A percentile compares a stretch with the other conserved stretches of the same genome.
These are phyloP conservation scores for Capronia coronata DNA, from an alignment of 2,329 filamentous ascomycete species.

Conservation along the genomic window DNA sequence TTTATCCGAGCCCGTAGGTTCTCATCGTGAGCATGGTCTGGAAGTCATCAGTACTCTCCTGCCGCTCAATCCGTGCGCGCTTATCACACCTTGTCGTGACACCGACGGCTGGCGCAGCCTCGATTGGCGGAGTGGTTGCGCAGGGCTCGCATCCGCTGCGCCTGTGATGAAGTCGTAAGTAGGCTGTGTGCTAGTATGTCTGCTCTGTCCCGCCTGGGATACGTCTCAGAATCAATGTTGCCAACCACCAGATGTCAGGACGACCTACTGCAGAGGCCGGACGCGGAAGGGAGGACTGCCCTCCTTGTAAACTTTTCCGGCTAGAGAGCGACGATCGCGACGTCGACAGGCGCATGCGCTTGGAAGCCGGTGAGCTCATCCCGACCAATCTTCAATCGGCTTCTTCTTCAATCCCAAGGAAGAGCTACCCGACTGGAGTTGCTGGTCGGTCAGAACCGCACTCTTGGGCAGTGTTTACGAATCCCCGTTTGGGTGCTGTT, in stretches of 20 bases:
- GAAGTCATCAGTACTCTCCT: neutral
- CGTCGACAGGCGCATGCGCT: constrained; percentile 24
- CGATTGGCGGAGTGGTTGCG: constrained; percentile 32
- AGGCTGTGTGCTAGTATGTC: constrained; percentile 46
- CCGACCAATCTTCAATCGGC: neutral
- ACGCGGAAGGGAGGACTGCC: constrained; percentile 20
- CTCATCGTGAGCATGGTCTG: constrained; percentile 48
- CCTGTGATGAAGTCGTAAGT: constrained; percentile 56
- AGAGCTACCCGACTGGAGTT: neutral
- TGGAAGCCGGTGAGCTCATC: constrained; percentile 27
- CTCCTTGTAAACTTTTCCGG: constrained; percentile 22
- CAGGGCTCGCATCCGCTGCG: constrained; percentile 39
- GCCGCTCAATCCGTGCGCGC: neutral
- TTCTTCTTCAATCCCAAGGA: neutral
- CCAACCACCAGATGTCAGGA: neutral
- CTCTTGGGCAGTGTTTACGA: neutral
- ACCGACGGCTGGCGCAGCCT: constrained; percentile 36
- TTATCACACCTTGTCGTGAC: constrained; percentile 34
- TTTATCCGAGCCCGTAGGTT: constrained; percentile 85
- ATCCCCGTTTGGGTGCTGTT: neutral
- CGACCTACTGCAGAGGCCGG: constrained; percentile 19
- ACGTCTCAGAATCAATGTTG: neutral
- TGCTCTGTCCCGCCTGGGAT: constrained; percentile 23
- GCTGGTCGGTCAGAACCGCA: no score
- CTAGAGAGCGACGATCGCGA: constrained; percentile 25